A percentile compares a stretch with the other conserved stretches of the same genome.
These are phyloP conservation scores for Exophiala bonariae DNA, from an alignment of 2,329 filamentous ascomycete species.

Conservation along the genomic window DNA sequence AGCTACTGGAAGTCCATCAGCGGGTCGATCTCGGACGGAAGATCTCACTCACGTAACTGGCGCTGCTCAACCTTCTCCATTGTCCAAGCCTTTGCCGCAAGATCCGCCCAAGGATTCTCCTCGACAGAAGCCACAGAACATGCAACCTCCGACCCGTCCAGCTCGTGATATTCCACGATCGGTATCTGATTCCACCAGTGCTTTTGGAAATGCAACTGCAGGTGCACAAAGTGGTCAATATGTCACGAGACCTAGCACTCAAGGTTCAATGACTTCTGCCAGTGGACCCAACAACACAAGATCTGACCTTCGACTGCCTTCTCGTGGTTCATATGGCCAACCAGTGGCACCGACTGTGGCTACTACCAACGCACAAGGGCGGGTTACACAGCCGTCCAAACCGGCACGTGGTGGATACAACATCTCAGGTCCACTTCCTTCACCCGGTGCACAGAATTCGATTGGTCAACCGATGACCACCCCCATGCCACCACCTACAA, in stretches of 20 bases:
- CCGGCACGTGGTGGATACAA: slow-evolving; percentile 66
- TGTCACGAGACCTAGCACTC: slow-evolving; percentile 70
- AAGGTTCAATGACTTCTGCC: slow-evolving; percentile 72
- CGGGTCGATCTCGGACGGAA: slow-evolving; percentile 37
- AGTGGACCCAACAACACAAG: slow-evolving; percentile 39
- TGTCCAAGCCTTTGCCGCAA: slow-evolving; percentile 57
- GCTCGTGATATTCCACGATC: slow-evolving; percentile 54
- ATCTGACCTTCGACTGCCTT: slow-evolving; percentile 61
- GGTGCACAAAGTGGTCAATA: slow-evolving; percentile 26
- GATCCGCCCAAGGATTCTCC: slow-evolving; percentile 50
- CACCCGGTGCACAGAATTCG: slow-evolving; percentile 52
- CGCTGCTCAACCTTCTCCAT: slow-evolving; percentile 29
- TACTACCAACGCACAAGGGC: slow-evolving; percentile 83
- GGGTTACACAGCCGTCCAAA: slow-evolving; percentile 76
- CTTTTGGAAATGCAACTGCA: slow-evolving; percentile 45
- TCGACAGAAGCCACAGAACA: slow-evolving; percentile 34
- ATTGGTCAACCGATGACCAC: slow-evolving; percentile 60
- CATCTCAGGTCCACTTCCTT: slow-evolving; percentile 67
- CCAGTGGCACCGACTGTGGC: slow-evolving; percentile 84
- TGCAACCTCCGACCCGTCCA: slow-evolving; percentile 47
- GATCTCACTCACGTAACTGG: slow-evolving; percentile 38
- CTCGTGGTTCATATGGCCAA: slow-evolving; percentile 80
- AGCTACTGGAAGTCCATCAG: slow-evolving; percentile 27
- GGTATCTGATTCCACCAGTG: slow-evolving; percentile 58
- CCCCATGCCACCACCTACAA: slow-evolving; percentile 57